phyloP scores from a whole-genome alignment of 2,329 filamentous ascomycete genomes.

The Sphaceloma murrayae region DNA sequence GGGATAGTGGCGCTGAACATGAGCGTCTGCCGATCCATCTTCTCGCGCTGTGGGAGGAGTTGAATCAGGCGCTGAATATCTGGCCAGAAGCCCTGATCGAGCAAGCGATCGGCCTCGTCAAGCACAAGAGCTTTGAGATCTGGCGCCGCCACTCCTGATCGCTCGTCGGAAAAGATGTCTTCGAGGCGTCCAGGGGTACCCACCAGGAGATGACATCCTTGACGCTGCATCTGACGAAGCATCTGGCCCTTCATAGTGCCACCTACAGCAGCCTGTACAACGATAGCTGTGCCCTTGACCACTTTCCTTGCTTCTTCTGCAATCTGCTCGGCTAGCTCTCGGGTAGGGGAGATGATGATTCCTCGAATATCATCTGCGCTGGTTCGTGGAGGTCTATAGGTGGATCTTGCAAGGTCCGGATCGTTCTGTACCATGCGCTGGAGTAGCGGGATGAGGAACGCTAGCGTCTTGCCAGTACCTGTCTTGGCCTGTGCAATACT shows the following conservation, averaged over 20 bases:
- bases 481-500: slow-evolving; percentile 84
- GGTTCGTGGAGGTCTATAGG: slow-evolving; percentile 39
- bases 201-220: slow-evolving; percentile 82
- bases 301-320: slow-evolving; percentile 64
- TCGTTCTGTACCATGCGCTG: slow-evolving; percentile 64
- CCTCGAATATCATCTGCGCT: slow-evolving; percentile 46
- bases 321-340: slow-evolving; percentile 56
- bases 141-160: slow-evolving; percentile 54
- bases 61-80: slow-evolving; percentile 41
- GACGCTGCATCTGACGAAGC: slow-evolving; percentile 55
- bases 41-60: slow-evolving; percentile 50
- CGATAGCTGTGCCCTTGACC: slow-evolving; percentile 53
- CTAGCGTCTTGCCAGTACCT: slow-evolving; percentile 92
- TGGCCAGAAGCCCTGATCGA: slow-evolving; percentile 48
- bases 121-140: slow-evolving; percentile 51
- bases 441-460: slow-evolving; percentile 78
- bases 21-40: slow-evolving; percentile 73
- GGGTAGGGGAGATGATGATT: slow-evolving; percentile 53
- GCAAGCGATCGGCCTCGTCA: slow-evolving; percentile 58
- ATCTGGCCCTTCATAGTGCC: slow-evolving; percentile 69
- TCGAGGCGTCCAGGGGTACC: slow-evolving; percentile 81
- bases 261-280: slow-evolving; percentile 74
- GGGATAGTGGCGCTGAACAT: slow-evolving; percentile 94
- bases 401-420: slow-evolving; percentile 47
- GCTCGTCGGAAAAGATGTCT: slow-evolving; percentile 64